Percentiles rank a stretch among this genome's conserved stretches.
Evolutionary conservation across 768 basidiomycete species (phyloP).

Genomic region (Lactarius tabidus): DNA sequence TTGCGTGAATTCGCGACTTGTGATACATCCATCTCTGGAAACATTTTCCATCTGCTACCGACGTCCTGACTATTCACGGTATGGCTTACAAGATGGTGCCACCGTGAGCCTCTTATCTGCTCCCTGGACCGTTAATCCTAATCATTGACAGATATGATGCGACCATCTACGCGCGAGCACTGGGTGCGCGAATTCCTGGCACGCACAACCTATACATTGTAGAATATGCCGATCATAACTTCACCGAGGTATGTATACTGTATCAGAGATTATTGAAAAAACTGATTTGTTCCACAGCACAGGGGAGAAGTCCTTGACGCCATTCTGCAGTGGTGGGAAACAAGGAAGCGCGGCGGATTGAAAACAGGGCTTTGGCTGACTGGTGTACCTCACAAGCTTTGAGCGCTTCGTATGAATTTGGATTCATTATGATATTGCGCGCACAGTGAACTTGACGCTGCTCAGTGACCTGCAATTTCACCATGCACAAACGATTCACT

Average conservation of each 20-base stretch:
- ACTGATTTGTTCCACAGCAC: slow-evolving; percentile 34
- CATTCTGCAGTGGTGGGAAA: slow-evolving; percentile 66
- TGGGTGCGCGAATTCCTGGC: slow-evolving; percentile 55
- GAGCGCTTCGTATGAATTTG: not conserved
- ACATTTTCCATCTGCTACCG: slow-evolving; percentile 53
- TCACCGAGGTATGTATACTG: slow-evolving; percentile 49
- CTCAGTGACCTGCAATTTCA: not conserved
- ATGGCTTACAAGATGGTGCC: slow-evolving; percentile 63
- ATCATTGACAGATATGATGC: slow-evolving; percentile 57
- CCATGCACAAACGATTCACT: not conserved
- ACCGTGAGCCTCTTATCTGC: slow-evolving; percentile 43
- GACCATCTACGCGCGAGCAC: slow-evolving; percentile 59
- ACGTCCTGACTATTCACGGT: slow-evolving; percentile 81
- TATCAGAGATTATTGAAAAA: not conserved
- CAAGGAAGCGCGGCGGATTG: slow-evolving; percentile 43
- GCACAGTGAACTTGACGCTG: not conserved
- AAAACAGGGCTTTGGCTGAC: slow-evolving; percentile 62
- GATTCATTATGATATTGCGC: not conserved
- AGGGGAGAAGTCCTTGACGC: slow-evolving; percentile 64
- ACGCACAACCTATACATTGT: slow-evolving; percentile 67
- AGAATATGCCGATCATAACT: slow-evolving; percentile 79
- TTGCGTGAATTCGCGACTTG: slow-evolving; percentile 57
- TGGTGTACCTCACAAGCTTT: slow-evolving; percentile 49
- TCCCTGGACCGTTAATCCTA: not conserved
- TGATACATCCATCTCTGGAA: slow-evolving; percentile 67